These are phyloP conservation scores for Pichia sp. DNA, from an alignment of 1,139 yeast species.

Conservation along the genomic window DNA sequence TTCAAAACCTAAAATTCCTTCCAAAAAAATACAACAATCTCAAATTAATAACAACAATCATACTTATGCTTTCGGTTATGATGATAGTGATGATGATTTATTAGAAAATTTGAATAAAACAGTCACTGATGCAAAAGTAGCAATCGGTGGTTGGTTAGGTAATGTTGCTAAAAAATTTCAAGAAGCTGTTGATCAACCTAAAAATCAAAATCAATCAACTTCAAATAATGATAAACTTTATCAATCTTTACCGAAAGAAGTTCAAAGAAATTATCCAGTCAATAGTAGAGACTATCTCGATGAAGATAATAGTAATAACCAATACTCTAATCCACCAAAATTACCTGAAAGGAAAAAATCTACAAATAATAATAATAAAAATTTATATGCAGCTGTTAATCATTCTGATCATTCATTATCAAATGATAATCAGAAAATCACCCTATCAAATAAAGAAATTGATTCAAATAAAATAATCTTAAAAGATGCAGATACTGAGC, in stretches of 20 bases:
- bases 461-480: conserved; percentile 4
- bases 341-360: conserved; percentile 9
- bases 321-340: conserved; percentile 8
- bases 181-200: conserved; percentile 22
- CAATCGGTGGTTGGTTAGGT: conserved; percentile 76
- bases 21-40: not conserved
- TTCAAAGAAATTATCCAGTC: conserved; percentile 3
- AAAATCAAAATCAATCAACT: not conserved
- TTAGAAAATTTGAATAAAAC: conserved; percentile 67
- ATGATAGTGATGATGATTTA: conserved; percentile 41
- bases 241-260: conserved; percentile 6
- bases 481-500: conserved; percentile 44
- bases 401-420: conserved; percentile 6
- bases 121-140: conserved; percentile 73
- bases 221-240: conserved; percentile 8
- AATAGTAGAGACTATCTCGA: not conserved
- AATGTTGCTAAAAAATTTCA: conserved; percentile 56
- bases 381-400: conserved; percentile 10
- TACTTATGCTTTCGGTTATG: conserved; percentile 12
- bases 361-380: not conserved
- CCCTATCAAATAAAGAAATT: conserved; percentile 8
- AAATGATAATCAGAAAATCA: conserved; percentile 1
- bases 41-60: not conserved
- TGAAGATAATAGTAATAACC: not conserved
- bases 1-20: conserved; percentile 13